Conservation (phyloP, 805 yeast species). For the Candida insectalens region DNA sequence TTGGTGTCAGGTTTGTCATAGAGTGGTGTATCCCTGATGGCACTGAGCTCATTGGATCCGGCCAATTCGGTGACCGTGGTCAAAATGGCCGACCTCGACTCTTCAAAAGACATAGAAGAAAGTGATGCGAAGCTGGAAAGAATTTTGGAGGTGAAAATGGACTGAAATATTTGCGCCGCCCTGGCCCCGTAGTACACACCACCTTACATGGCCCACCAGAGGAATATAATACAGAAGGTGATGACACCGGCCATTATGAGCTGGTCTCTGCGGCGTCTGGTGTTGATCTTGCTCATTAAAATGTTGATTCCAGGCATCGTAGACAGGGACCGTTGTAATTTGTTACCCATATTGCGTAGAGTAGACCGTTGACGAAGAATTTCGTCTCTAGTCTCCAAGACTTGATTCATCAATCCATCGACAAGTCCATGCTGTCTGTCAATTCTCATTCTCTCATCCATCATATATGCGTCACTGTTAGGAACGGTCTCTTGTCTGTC, state of each 20-base stretch:
- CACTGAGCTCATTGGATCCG: too few relatives aligned
- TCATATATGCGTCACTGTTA: conserved; percentile 39
- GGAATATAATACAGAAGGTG: conserved; percentile 57
- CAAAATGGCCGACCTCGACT: too few relatives aligned
- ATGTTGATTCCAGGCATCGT: conserved; percentile 77
- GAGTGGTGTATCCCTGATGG: too few relatives aligned
- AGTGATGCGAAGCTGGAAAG: too few relatives aligned
- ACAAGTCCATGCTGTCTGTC: conserved; percentile 67
- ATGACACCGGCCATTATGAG: conserved; percentile 71
- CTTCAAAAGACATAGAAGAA: too few relatives aligned
- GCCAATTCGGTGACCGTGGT: too few relatives aligned
- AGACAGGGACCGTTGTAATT: conserved; percentile 50
- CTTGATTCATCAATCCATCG: conserved; percentile 74
- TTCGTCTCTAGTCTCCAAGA: conserved; percentile 84
- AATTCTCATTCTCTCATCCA: conserved; percentile 66
- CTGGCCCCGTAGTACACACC: too few relatives aligned
- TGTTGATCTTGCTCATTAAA: conserved; percentile 69
- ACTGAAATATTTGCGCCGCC: too few relatives aligned
- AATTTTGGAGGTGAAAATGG: too few relatives aligned
- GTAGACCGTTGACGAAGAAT: conserved; percentile 60
- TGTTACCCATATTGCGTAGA: conserved; percentile 53
- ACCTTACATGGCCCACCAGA: conserved; percentile 29
- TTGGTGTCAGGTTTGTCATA: too few relatives aligned
- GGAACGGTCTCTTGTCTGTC: conserved; percentile 20
- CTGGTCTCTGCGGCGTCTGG: conserved; percentile 83